A percentile compares a stretch with the other conserved stretches of the same genome.
Evolutionary conservation across 1,139 yeast species (phyloP).

Genomic region (Hansenula lynferdii): DNA sequence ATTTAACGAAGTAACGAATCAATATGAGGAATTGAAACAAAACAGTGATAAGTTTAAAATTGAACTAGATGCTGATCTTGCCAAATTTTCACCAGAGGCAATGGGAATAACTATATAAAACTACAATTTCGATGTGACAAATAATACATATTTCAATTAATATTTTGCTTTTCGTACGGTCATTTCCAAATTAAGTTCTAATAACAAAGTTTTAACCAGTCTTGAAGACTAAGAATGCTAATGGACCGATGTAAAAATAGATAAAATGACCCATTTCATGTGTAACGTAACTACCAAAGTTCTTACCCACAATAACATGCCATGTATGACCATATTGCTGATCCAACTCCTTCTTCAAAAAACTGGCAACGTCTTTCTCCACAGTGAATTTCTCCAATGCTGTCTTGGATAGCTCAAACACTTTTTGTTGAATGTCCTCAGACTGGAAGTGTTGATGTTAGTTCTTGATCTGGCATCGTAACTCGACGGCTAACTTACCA

Average conservation of each 20-base stretch:
- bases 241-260: conserved; percentile 77
- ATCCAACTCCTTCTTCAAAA: conserved; percentile 72
- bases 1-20: not conserved
- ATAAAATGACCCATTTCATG: conserved; percentile 81
- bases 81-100: conserved; percentile 1
- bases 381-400: conserved; percentile 44
- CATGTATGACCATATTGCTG: conserved; percentile 73
- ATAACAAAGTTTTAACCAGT: conserved; percentile 39
- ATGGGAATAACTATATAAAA: not conserved
- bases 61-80: conserved; percentile 2
- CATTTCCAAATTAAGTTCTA: too few species aligned
- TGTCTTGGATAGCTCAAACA: conserved; percentile 53
- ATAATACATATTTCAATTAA: too few species aligned
- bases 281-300: conserved; percentile 91
- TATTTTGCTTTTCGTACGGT: not conserved
- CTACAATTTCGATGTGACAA: too few species aligned
- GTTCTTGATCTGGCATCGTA: not conserved
- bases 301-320: conserved; percentile 94
- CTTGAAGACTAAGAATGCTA: conserved; percentile 80
- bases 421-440: conserved; percentile 54
- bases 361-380: conserved; percentile 77
- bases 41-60: not conserved
- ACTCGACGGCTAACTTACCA: conserved; percentile 26
- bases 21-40: not conserved
- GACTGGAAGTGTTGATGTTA: conserved; percentile 28